Conservation (phyloP, 768 basidiomycete genomes). For the Boletus vinaceobasis region DNA sequence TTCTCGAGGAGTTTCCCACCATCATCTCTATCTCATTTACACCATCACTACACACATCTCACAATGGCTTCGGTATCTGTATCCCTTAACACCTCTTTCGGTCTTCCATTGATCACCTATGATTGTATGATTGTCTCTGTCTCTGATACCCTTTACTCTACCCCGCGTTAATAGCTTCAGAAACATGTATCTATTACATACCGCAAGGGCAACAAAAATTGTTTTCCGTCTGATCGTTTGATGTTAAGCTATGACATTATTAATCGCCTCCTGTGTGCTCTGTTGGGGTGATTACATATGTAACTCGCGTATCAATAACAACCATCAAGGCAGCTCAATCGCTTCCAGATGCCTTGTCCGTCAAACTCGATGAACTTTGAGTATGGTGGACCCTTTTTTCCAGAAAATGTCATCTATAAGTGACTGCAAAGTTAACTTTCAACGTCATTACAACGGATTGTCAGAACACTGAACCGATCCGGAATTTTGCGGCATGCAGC, state of each 20-base stretch:
- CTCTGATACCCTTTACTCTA: constrained; percentile 31
- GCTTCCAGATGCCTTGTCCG: too few relatives aligned
- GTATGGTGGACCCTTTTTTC: neutral
- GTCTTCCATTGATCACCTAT: constrained; percentile 16
- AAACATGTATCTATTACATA: constrained; percentile 29
- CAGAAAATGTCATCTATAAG: constrained; percentile 1
- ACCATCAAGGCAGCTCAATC: too few relatives aligned
- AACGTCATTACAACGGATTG: too few relatives aligned
- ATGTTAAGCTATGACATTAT: neutral
- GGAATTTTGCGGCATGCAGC: neutral
- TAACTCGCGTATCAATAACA: neutral
- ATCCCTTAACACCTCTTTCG: constrained; percentile 21
- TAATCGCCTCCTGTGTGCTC: neutral
- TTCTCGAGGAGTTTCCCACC: constrained; percentile 22
- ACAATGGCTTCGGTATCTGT: constrained; percentile 25
- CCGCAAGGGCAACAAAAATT: constrained; percentile 10
- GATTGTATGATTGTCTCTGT: constrained; percentile 18
- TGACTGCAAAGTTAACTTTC: neutral
- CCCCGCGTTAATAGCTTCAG: constrained; percentile 25
- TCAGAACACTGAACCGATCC: too few relatives aligned
- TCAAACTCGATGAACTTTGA: neutral
- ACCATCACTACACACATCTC: constrained; percentile 17
- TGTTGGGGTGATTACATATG: constrained; percentile 1
- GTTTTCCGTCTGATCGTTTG: neutral
- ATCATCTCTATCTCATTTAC: constrained; percentile 23